Percentiles rank a stretch among this genome's conserved stretches.
Conservation (phyloP, 129 eudicot genomes). For the Daucus carota region DH1_v3.0 NC_030383.2:299001-299500, state of each 20-base stretch:
- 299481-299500: background rate
- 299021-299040: background rate
- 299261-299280: background rate
- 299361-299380: background rate
- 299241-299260: too few relatives aligned
- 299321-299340: background rate
- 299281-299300: too few relatives aligned
- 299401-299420: constrained; percentile 1
- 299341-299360: background rate
- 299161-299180: background rate
- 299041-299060: background rate
- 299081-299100: background rate
- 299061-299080: background rate
- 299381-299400: constrained; percentile 1
- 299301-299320: too few relatives aligned
- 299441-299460: constrained; percentile 3
- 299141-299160: background rate
- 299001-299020: background rate
- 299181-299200: background rate
- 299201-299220: background rate
- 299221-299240: background rate
- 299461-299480: background rate
- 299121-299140: background rate
- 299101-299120: background rate
- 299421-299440: background rate